Evolutionary conservation across 192 early-diverging fungal genomes (phyloP), one percentile per base, ranked within the genome.

Genomic region (Cladochytrium replicatum): DNA sequence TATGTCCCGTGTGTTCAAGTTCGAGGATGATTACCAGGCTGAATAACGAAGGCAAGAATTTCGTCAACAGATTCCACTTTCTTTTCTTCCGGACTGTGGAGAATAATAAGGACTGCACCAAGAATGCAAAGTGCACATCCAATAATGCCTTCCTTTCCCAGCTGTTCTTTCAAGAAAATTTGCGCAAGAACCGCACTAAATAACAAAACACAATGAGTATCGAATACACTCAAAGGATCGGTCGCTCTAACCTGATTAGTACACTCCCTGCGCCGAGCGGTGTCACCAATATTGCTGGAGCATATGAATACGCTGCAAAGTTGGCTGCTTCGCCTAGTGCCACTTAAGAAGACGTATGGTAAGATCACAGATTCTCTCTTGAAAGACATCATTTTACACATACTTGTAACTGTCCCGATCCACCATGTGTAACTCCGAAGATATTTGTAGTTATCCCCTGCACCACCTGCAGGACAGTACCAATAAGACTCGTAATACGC

Each of bases 271-370:
- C 89, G 27, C 93, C 93, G 42, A 96, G 68, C 2, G 93, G 93
- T 28, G 93, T 96, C 3, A 96, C 89, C 37, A 96, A 72, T 60
- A 96, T 92, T 31, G 93, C 89, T 2, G 93, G 93, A 32, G 89
- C 91, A 78, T 88, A 96, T 30, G 87, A 84, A 60, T 96, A 96
- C 7, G 93, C 93, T 1, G 86, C 73, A 74, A 97, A 94, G 69
- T 97, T 97, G 48, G 87, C 86, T 49, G 88, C 69, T 71, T 96
- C 93, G 48, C 93, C 93, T 26, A 90, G 56, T 4, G 83, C 82
- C 93, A 96, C 87, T 89, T 32, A 1, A 27, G 24, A 39, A 44
- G 32, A 29, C 29, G 15, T 52, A 37, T 13, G 13, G 13, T 17
- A 13, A 37, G 34, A 37, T 37, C 34, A 8, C 15, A 41, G n/a